phyloP scores from a whole-genome alignment of 257 asterid species.

The Petunia secreta region DNA sequence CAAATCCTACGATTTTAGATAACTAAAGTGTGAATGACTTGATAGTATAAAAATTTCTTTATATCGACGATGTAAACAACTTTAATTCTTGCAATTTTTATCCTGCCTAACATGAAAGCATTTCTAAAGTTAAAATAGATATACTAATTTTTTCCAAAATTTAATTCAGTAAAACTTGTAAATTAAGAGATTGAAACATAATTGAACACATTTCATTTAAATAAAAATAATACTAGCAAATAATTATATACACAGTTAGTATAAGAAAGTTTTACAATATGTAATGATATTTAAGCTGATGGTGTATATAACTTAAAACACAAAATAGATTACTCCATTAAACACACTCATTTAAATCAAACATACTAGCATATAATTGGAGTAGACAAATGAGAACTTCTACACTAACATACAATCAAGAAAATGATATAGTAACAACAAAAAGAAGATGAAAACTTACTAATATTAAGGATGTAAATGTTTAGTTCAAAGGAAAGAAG shows the following conservation, averaged over 20 bases:
- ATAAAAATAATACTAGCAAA: neutral
- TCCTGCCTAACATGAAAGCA: neutral
- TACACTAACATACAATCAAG: neutral
- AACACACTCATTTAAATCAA: neutral
- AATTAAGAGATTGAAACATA: neutral
- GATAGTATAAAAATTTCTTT: no score
- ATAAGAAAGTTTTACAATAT: no score
- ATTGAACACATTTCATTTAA: neutral
- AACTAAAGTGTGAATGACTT: no score
- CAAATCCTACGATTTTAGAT: no score
- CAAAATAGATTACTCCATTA: no score
- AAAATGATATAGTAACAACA: neutral
- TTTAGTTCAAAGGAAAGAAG: constrained; percentile 41
- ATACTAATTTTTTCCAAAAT: neutral
- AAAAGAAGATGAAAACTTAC: neutral
- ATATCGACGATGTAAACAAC: no score
- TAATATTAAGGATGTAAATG: neutral
- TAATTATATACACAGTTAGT: neutral
- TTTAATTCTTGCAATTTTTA: neutral
- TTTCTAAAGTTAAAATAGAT: neutral
- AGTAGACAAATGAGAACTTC: neutral
- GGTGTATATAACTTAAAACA: no score
- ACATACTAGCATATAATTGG: neutral
- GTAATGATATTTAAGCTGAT: no score
- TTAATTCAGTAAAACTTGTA: neutral